Base-by-base conservation (phyloP, 352 stramenopile genomes). In the Phytophthora macrochlamydospora region DNA sequence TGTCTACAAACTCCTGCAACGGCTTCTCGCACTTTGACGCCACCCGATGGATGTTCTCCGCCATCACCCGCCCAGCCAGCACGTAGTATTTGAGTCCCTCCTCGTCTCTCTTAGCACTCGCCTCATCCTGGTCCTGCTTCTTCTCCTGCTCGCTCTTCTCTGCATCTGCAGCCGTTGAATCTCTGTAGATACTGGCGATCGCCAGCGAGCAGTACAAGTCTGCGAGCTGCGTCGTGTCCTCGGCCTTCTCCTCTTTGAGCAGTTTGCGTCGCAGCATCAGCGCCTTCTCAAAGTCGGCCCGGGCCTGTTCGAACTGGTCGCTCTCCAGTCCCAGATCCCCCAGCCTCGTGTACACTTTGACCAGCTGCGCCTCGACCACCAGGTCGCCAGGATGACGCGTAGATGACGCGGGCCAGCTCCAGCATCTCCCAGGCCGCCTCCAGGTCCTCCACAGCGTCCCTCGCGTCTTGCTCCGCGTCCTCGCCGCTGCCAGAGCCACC, bases 371-470 rank as follows among this genome's bases (percentile, higher is more conserved):
- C 60, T 96, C 83, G 9, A 94, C 79, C 14, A 75, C 78, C 33
- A 83, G 37, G 29, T 94, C 87, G 18, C 85, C 83, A 7, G 82
- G 75, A 57, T 84, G 89, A 8, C 86, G 82, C 77, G 65, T 93
- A 92, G 56, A 96, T 89, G 54, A 96, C 85, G 24, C 88, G 85
- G 32, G 88, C 85, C 9, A 94, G 62, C 54, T 96, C 88, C 44
- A 96, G 81, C 79, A 94, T 91, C 69, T 96, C 86, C 88, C 88
- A 96, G 30, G 88, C 88, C 8, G 91, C 73, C 50, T 96, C 83
- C 46, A 96, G 73, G 61, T 96, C 88, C 59, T 94, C 87, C 1
- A 75, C 75, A 9, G 69, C 75, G 33, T 85, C 71, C 9, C 69
- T 67, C 1, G 82, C 78, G 49, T 93, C 81, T 49, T 92, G 69